Evolutionary conservation across 2,329 filamentous ascomycete genomes (phyloP).

Genomic region (Cladosporium halotolerans): DNA sequence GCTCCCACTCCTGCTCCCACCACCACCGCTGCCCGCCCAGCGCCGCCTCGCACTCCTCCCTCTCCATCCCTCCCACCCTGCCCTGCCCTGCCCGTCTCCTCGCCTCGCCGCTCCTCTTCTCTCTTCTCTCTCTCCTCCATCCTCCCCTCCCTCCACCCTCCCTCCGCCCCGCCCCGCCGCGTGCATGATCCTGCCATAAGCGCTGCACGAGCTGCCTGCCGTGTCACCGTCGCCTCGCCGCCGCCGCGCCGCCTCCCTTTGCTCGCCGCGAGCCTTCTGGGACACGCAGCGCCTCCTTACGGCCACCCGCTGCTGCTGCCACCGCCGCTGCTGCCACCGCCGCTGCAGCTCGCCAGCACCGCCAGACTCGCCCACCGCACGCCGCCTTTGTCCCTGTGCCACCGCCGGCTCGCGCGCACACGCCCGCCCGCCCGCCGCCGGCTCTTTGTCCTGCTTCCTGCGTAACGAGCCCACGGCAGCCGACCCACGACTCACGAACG

Average conservation of each 20-base stretch:
- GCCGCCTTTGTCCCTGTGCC: background rate
- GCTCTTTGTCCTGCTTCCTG: conserved; percentile 8
- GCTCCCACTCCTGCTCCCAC: no score
- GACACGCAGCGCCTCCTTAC: no score
- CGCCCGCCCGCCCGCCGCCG: background rate
- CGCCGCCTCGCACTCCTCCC: conserved; percentile 1
- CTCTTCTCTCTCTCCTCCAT: background rate
- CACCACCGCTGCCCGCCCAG: no score
- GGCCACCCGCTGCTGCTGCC: background rate
- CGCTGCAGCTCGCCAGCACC: background rate
- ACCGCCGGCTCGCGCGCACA: background rate
- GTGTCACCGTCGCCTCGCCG: background rate
- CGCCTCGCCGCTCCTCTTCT: background rate
- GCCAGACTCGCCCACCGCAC: background rate
- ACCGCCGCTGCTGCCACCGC: background rate
- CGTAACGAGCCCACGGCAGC: conserved; percentile 9
- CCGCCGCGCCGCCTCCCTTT: background rate
- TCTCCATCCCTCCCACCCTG: background rate
- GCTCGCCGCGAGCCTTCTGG: no score
- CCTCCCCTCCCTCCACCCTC: background rate
- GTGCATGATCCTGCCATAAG: conserved; percentile 8
- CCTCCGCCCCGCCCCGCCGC: conserved; percentile 1
- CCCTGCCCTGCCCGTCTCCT: background rate
- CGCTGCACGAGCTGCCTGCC: conserved; percentile 3
- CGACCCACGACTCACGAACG: conserved; percentile 1